Evolutionary conservation across 2,329 filamentous ascomycete genomes (phyloP).

Genomic region (Epichloe brachyelytri): DNA sequence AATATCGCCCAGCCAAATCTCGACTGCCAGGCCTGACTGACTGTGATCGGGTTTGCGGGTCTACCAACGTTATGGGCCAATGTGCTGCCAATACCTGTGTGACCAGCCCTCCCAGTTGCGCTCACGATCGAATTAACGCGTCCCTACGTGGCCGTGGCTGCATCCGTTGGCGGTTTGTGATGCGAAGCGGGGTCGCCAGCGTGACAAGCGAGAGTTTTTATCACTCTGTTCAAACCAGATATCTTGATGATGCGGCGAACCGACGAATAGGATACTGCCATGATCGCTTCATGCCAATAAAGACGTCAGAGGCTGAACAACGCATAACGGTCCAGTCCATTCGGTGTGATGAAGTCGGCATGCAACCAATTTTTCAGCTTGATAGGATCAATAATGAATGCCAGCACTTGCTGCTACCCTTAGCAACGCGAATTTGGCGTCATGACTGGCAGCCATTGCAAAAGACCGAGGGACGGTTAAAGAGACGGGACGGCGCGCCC

Average conservation of each 20-base stretch:
- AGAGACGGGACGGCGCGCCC: conserved; percentile 3
- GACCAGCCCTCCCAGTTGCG: not conserved
- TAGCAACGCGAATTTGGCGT: too few relatives aligned
- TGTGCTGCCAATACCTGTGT: not conserved
- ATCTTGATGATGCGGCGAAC: not conserved
- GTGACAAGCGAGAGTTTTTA: not conserved
- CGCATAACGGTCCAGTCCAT: not conserved
- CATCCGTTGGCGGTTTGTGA: not conserved
- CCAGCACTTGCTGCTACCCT: too few relatives aligned
- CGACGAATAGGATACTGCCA: not conserved
- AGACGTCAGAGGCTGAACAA: not conserved
- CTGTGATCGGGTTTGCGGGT: not conserved
- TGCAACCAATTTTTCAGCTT: not conserved
- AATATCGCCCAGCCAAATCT: not conserved
- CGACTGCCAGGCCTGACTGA: too few relatives aligned
- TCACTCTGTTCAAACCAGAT: not conserved
- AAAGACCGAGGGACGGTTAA: not conserved
- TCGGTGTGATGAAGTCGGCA: not conserved
- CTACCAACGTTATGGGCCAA: not conserved
- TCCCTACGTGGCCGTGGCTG: not conserved
- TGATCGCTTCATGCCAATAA: not conserved
- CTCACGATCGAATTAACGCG: not conserved
- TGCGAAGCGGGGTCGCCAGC: not conserved
- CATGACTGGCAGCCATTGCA: not conserved
- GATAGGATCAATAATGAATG: not conserved